Percentiles rank a stretch among this genome's conserved stretches.
phyloP scores from a whole-genome alignment of 192 early-diverging fungal genomes.

The Gigaspora rosea region DNA sequence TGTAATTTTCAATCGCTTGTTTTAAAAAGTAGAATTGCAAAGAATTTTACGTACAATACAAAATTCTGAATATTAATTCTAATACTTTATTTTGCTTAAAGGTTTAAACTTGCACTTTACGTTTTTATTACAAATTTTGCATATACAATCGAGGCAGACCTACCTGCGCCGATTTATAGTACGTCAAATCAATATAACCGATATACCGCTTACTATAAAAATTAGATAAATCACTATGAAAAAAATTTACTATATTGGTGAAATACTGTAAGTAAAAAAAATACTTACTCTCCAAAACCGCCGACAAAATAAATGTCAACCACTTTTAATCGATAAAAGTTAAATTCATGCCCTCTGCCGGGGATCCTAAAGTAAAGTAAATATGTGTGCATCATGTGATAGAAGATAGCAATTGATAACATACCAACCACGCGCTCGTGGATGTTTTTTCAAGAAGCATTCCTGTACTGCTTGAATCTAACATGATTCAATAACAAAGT shows the following conservation, averaged over 20 bases:
- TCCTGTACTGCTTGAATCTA: conserved; percentile 30
- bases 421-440: conserved; percentile 45
- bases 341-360: conserved; percentile 41
- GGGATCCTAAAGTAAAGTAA: conserved; percentile 38
- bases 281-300: conserved; percentile 43
- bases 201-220: conserved; percentile 46
- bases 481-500: not conserved
- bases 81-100: too few species aligned
- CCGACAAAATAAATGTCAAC: conserved; percentile 53
- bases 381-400: not conserved
- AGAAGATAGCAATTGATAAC: not conserved
- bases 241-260: too few species aligned
- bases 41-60: too few species aligned
- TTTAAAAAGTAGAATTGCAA: too few species aligned
- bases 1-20: too few species aligned
- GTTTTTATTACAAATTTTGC: too few species aligned
- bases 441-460: conserved; percentile 48
- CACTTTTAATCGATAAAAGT: conserved; percentile 49
- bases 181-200: conserved; percentile 47
- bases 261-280: too few species aligned
- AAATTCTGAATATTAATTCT: too few species aligned
- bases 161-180: too few species aligned
- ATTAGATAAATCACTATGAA: too few species aligned
- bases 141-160: too few species aligned
- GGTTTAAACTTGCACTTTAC: too few species aligned